These are phyloP conservation scores for Vitis hybrid DNA, from an alignment of 177 flowering plant species.

Conservation along the genomic window DNA sequence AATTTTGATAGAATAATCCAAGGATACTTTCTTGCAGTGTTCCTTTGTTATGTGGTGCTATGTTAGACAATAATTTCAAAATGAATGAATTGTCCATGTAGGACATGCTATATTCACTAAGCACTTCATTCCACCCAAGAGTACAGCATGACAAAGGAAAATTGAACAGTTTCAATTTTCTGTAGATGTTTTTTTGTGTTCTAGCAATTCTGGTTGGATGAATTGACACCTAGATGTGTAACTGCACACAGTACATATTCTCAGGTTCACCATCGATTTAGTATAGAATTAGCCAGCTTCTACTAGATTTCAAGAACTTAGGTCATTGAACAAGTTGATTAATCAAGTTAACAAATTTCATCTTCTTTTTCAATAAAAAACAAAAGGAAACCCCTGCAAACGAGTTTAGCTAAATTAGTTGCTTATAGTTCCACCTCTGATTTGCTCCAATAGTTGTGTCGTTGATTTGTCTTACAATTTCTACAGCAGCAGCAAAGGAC, in stretches of 20 bases:
- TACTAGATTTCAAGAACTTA: not conserved
- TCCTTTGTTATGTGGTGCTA: too few relatives aligned
- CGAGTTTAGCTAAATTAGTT: not conserved
- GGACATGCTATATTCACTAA: too few relatives aligned
- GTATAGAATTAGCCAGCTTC: too few relatives aligned
- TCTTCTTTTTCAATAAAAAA: not conserved
- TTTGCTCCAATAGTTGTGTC: not conserved
- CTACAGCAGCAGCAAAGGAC: constrained; percentile 64
- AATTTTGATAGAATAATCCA: too few relatives aligned
- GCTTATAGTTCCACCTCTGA: not conserved
- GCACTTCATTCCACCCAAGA: too few relatives aligned
- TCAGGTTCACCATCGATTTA: too few relatives aligned
- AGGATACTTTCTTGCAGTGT: too few relatives aligned
- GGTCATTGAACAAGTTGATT: not conserved
- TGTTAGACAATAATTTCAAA: too few relatives aligned
- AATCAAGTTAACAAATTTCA: not conserved
- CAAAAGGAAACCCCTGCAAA: not conserved
- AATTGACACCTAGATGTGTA: not conserved
- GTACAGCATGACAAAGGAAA: too few relatives aligned
- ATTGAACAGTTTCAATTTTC: not conserved
- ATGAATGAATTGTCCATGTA: too few relatives aligned
- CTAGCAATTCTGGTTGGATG: not conserved
- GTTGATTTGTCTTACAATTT: not conserved
- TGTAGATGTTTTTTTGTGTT: not conserved
- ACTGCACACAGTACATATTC: too few relatives aligned